Evolutionary conservation across 2,329 filamentous ascomycete genomes (phyloP).

Genomic region (Cytospora chrysosperma): DNA sequence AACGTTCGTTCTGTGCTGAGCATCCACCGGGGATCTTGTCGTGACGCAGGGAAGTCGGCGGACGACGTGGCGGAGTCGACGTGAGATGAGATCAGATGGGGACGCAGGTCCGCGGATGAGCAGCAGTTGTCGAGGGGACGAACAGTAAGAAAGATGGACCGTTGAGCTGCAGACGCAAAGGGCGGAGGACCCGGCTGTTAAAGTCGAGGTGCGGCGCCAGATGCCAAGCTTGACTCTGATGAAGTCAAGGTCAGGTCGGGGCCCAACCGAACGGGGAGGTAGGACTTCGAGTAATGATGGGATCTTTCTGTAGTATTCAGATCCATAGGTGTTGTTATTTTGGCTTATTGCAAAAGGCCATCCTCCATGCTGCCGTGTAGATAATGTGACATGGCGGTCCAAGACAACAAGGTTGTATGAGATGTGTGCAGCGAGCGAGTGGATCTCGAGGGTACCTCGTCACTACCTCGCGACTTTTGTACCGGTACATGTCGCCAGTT

Average conservation of each 20-base stretch:
- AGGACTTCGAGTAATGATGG: neutral
- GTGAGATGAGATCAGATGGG: conserved; percentile 11
- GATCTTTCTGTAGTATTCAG: conserved; percentile 13
- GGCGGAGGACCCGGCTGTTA: conserved; percentile 9
- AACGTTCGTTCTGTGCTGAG: neutral
- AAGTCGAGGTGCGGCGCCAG: conserved; percentile 4
- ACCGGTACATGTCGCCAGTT: conserved; percentile 18
- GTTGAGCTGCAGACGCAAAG: conserved; percentile 2
- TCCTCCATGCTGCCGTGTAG: neutral
- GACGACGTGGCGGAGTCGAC: conserved; percentile 9
- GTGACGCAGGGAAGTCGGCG: conserved; percentile 9
- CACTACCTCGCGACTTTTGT: conserved; percentile 3
- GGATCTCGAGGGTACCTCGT: neutral
- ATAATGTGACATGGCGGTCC: conserved; percentile 10
- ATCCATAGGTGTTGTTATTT: conserved; percentile 4
- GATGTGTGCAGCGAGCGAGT: conserved; percentile 9
- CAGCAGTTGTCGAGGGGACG: neutral
- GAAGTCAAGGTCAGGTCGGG: neutral
- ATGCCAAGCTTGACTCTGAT: conserved; percentile 4
- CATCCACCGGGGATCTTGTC: neutral
- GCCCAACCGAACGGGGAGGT: neutral
- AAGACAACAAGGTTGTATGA: neutral
- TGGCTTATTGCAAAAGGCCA: neutral
- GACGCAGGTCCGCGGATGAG: conserved; percentile 12
- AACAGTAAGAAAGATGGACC: conserved; percentile 1